phyloP scores from a whole-genome alignment of 352 stramenopile species.

The Phytophthora pisi region DNA sequence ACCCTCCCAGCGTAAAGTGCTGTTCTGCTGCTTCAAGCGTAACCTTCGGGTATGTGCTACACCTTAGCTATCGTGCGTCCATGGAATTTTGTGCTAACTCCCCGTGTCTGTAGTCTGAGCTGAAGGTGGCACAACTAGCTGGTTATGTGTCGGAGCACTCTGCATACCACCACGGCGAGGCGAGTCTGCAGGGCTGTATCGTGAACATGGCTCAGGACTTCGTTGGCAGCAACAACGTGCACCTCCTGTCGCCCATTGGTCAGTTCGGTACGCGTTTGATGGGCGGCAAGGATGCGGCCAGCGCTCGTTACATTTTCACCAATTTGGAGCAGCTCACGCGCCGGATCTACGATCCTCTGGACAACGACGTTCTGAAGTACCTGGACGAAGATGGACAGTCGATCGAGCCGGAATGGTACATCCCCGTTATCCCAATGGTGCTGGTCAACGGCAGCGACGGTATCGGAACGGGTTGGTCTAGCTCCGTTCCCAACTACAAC shows the following conservation, averaged over 20 bases:
- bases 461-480: slow-evolving; percentile 97
- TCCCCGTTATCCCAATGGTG: slow-evolving; percentile 97
- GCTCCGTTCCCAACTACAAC: slow-evolving; percentile 93
- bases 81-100: too few species aligned
- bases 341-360: slow-evolving; percentile 86
- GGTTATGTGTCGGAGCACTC: slow-evolving; percentile 98
- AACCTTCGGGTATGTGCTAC: slow-evolving; percentile 92
- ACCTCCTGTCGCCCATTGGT: slow-evolving; percentile 94
- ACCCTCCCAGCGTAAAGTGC: slow-evolving; percentile 98
- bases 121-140: slow-evolving; percentile 94
- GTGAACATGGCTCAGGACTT: slow-evolving; percentile 99
- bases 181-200: slow-evolving; percentile 94
- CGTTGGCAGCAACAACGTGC: slow-evolving; percentile 98
- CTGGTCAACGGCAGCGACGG: slow-evolving; percentile 97
- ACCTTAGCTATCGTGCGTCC: slow-evolving; percentile 15
- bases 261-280: slow-evolving; percentile 98
- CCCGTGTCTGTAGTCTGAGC: slow-evolving; percentile 46
- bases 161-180: slow-evolving; percentile 98
- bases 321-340: slow-evolving; percentile 89
- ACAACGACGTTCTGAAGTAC: slow-evolving; percentile 92
- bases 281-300: slow-evolving; percentile 96
- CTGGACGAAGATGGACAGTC: slow-evolving; percentile 92
- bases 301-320: slow-evolving; percentile 95
- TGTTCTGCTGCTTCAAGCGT: slow-evolving; percentile 98
- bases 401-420: slow-evolving; percentile 93